A percentile compares a stretch with the other conserved stretches of the same genome.
Conservation (phyloP, 352 stramenopile species). For the Phytophthora sansomeana region DNA sequence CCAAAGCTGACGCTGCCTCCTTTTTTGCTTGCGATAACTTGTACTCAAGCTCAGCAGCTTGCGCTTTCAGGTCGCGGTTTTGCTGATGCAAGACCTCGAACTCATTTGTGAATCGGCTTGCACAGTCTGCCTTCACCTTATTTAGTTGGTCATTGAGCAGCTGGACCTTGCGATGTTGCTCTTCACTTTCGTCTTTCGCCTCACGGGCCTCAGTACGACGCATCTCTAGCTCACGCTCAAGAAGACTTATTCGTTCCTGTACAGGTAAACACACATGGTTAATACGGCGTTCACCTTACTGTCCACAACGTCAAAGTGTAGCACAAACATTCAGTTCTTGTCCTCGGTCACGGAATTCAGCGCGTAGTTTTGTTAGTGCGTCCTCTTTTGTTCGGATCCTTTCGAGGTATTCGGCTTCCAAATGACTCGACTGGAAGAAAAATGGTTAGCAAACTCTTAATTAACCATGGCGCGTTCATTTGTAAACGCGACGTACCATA, state of each 20-base stretch:
- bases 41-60: conserved; percentile 61
- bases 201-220: conserved; percentile 64
- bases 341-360: conserved; percentile 57
- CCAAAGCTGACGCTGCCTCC: conserved; percentile 42
- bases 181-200: conserved; percentile 66
- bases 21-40: conserved; percentile 53
- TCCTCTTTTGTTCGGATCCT: conserved; percentile 61
- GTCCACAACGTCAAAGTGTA: not conserved
- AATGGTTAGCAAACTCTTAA: not conserved
- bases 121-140: conserved; percentile 77
- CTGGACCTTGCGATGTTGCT: conserved; percentile 69
- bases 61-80: conserved; percentile 69
- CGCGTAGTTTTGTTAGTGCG: conserved; percentile 53
- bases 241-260: conserved; percentile 45
- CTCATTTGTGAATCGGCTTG: conserved; percentile 55
- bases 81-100: conserved; percentile 64
- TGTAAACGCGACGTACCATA: conserved; percentile 38
- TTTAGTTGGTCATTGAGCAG: conserved; percentile 77
- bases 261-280: not conserved
- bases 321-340: conserved; percentile 61
- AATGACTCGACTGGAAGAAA: conserved; percentile 40
- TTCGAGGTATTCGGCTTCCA: conserved; percentile 59
- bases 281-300: not conserved
- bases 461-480: not conserved
- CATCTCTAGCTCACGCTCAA: conserved; percentile 73